Evolutionary conservation across 78 protist species (phyloP).

Genomic region (Emiliania huxleyi): DNA sequence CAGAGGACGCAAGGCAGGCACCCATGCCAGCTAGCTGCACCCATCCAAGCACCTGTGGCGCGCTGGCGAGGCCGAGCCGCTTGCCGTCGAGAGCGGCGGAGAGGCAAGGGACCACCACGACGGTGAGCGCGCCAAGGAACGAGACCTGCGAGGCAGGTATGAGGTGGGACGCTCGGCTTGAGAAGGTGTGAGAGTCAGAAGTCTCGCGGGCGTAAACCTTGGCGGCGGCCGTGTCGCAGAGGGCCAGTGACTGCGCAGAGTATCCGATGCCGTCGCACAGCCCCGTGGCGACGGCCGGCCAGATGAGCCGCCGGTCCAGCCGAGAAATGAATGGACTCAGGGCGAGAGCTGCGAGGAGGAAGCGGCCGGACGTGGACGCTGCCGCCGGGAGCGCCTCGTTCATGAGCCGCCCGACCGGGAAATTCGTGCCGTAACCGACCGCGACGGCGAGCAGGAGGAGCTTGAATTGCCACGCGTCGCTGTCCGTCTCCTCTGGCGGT

Average conservation of each 20-base stretch:
- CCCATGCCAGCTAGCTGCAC: no score
- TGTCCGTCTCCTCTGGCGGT: no score
- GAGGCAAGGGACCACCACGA: not conserved
- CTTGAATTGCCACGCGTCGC: no score
- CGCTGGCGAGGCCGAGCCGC: no score
- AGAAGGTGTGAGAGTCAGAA: no score
- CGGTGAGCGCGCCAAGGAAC: not conserved
- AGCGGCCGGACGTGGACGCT: not conserved
- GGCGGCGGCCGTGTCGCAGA: not conserved
- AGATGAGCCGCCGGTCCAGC: not conserved
- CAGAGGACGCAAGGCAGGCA: no score
- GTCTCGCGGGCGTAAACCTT: no score
- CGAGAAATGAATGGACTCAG: not conserved
- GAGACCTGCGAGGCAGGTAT: no score
- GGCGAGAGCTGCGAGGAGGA: not conserved
- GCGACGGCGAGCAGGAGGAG: not conserved
- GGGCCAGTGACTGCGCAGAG: not conserved
- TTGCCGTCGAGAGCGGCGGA: not conserved
- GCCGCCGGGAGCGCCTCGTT: not conserved
- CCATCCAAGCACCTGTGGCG: no score
- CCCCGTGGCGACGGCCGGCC: not conserved
- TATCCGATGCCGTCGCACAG: not conserved
- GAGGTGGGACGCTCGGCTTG: no score
- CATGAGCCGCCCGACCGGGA: not conserved
- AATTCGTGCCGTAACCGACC: not conserved